Evolutionary conservation across 257 asterid genomes (phyloP), one percentile per base, ranked within the genome.

Genomic region (Solanum sitiens): DNA sequence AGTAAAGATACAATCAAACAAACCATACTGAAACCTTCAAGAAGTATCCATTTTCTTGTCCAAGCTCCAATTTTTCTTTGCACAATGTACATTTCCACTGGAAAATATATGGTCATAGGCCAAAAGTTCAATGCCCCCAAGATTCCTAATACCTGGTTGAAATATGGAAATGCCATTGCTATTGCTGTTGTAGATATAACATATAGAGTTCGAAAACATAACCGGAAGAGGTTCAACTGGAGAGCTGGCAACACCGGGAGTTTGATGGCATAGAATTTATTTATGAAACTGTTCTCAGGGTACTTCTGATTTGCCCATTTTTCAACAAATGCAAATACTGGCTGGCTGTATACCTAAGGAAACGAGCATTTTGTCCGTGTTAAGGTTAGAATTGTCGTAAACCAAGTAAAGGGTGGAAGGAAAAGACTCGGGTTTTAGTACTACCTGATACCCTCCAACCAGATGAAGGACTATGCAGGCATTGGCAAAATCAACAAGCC

Each of bases 401-500:
- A 80, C 85, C 21, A 25, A 42, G 83, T 74, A 39, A 74, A 37
- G 53, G 27, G 53, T 5, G 20, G 25, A 61, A 45, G 23, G 21
- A 27, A 79, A 79, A 7, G 8, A 30, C 44, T 16, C 4, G 72
- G 7, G 11, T 45, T 42, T 15, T 13, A 25, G 32, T 63, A 15
- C 16, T 72, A 94, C 98, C 95, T 93, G 96, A 89, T 92, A 94
- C 63, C 95, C 94, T 83, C 96, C 96, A 44, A 94, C 88, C 16
- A 95, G 91, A 89, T 95, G 95, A 23, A 94, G 88, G 72, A 94
- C 74, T 13, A 95, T 87, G 91, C 96, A 93, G 3, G 94, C 95
- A 65, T 95, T 94, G 1, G 98, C 98, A 11, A 95, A 86, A 86
- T 94, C 95, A 32, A 95, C 85, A 6, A 95, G 92, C 98, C 98